phyloP scores from a whole-genome alignment of 305 asterid genomes.

The Fraxinus xanthoxyloides region DNA sequence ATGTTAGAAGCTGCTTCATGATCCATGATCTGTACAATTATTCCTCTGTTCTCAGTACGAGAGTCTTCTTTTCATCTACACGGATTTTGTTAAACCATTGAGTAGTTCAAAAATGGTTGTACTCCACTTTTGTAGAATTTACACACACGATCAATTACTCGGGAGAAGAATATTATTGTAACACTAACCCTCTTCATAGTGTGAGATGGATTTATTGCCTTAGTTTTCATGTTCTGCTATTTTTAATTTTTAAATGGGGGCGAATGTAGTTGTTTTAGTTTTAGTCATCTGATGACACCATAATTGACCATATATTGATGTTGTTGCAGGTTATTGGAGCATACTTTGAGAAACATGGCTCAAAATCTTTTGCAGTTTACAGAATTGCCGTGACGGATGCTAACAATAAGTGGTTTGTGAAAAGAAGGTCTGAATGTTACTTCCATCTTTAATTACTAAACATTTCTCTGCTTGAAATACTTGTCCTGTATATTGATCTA shows the following conservation, averaged over 20 bases:
- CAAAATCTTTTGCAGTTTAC: slow-evolving; percentile 93
- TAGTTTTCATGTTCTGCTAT: not conserved
- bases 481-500: slow-evolving; percentile 7
- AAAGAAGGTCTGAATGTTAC: slow-evolving; percentile 62
- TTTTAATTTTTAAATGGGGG: slow-evolving; percentile 12
- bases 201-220: slow-evolving; percentile 12
- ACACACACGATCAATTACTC: not conserved
- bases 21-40: not conserved
- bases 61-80: slow-evolving; percentile 10
- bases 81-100: not conserved
- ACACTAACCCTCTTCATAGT: not conserved
- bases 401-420: slow-evolving; percentile 76
- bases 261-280: not conserved
- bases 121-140: slow-evolving; percentile 1
- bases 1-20: slow-evolving; percentile 12
- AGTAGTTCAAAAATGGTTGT: not conserved
- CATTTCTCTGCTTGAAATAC: slow-evolving; percentile 17
- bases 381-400: slow-evolving; percentile 85
- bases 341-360: slow-evolving; percentile 86
- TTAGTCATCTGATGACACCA: slow-evolving; percentile 17
- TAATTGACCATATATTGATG: slow-evolving; percentile 29
- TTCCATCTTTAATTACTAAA: slow-evolving; percentile 20
- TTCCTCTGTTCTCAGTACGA: slow-evolving; percentile 16
- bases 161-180: slow-evolving; percentile 6
- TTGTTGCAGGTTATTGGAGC: slow-evolving; percentile 85